These are phyloP conservation scores for Mycena crocata DNA, from an alignment of 768 basidiomycete genomes.

Conservation along the genomic window DNA sequence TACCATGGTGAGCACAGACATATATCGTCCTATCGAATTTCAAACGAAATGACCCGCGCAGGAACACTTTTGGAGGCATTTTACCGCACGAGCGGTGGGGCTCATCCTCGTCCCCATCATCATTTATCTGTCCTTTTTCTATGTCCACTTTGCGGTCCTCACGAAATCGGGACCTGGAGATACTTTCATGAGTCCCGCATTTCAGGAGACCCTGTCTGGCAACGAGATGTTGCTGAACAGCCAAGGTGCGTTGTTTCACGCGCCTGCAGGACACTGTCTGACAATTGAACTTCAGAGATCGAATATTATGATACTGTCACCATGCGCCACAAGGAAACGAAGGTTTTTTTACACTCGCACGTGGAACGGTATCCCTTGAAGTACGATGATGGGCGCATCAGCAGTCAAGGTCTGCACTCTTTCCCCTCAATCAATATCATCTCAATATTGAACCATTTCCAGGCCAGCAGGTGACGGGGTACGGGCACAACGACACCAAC, in stretches of 20 bases:
- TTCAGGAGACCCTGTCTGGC: conserved; percentile 94
- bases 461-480: conserved; percentile 98
- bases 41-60: conserved; percentile 47
- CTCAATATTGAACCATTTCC: conserved; percentile 2
- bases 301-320: conserved; percentile 92
- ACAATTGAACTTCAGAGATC: conserved; percentile 70
- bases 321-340: conserved; percentile 92
- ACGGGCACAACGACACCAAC: conserved; percentile 93
- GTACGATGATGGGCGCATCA: conserved; percentile 96
- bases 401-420: conserved; percentile 79
- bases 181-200: conserved; percentile 96
- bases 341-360: conserved; percentile 95
- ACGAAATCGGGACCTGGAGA: conserved; percentile 93
- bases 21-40: neutral
- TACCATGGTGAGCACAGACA: conserved; percentile 69
- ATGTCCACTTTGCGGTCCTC: conserved; percentile 91
- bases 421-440: neutral
- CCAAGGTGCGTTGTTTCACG: conserved; percentile 69
- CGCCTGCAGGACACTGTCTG: neutral
- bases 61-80: conserved; percentile 93
- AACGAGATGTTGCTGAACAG: conserved; percentile 94
- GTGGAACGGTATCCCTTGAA: conserved; percentile 89
- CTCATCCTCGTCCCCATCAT: conserved; percentile 90
- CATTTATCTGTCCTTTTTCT: conserved; percentile 96
- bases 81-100: conserved; percentile 84